These are phyloP conservation scores for Desmodesmus armatus DNA, from an alignment of 139 green algal genomes.

Conservation along the genomic window DNA sequence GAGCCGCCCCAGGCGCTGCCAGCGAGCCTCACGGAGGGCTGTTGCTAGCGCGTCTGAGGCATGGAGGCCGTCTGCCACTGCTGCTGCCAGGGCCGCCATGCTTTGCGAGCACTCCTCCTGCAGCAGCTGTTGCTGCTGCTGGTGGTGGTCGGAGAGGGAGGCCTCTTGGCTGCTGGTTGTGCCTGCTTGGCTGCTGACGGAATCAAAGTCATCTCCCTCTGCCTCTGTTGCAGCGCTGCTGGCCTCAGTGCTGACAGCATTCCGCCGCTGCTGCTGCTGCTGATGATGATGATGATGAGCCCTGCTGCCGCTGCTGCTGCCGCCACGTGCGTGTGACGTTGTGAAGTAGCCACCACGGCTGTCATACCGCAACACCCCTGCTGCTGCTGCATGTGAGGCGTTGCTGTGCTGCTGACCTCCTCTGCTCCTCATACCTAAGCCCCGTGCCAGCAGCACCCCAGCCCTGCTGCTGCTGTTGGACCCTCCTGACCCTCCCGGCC, in stretches of 20 bases:
- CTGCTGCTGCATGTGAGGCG: conserved; percentile 25
- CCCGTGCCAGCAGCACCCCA: no score
- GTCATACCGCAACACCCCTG: background rate
- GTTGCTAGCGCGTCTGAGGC: conserved; percentile 55
- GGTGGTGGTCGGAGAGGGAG: background rate
- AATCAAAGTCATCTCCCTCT: no score
- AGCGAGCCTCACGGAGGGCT: conserved; percentile 56
- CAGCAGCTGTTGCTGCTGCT: background rate
- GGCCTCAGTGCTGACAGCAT: background rate
- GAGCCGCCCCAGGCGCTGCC: conserved; percentile 22
- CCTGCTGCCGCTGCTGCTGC: no score
- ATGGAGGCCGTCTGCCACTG: conserved; percentile 29
- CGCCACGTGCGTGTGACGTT: no score
- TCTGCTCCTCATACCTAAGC: background rate
- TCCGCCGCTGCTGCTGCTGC: background rate
- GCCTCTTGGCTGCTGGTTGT: no score
- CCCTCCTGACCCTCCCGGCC: background rate
- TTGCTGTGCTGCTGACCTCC: no score
- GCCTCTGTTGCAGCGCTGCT: background rate
- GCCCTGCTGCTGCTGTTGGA: background rate
- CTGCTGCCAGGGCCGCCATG: conserved; percentile 5
- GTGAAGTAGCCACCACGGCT: background rate
- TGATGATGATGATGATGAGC: no score
- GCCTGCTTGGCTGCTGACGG: no score
- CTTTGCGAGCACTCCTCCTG: background rate